A percentile compares a stretch with the other conserved stretches of the same genome.
Evolutionary conservation across 1,139 yeast genomes (phyloP).

Genomic region (Candida labiduridarum): DNA sequence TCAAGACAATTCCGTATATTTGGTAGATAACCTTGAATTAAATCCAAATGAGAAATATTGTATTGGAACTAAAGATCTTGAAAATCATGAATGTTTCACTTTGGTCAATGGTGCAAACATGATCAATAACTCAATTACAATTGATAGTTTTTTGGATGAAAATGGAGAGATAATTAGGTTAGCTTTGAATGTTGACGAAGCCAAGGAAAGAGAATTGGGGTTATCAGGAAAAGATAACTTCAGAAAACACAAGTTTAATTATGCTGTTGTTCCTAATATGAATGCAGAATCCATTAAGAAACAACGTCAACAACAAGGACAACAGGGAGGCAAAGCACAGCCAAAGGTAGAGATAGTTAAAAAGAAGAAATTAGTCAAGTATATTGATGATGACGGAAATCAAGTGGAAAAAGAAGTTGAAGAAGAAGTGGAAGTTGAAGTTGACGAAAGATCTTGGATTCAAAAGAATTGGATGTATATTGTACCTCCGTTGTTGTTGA

Average conservation of each 20-base stretch:
- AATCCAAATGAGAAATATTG: constrained; percentile 23
- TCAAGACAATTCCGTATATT: constrained; percentile 13
- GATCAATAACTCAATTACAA: constrained; percentile 14
- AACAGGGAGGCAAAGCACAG: constrained; percentile 1
- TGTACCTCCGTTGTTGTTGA: constrained; percentile 43
- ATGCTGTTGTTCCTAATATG: constrained; percentile 32
- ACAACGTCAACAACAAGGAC: constrained; percentile 10
- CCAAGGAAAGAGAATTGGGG: not conserved
- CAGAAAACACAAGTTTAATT: constrained; percentile 9
- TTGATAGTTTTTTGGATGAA: constrained; percentile 19
- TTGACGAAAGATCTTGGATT: constrained; percentile 48
- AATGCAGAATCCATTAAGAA: constrained; percentile 22
- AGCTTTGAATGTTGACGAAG: constrained; percentile 16
- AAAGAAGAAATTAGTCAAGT: constrained; percentile 15
- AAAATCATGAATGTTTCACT: constrained; percentile 35
- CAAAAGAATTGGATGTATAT: constrained; percentile 59
- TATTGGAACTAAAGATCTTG: constrained; percentile 32
- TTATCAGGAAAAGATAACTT: constrained; percentile 9
- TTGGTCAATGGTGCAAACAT: constrained; percentile 16
- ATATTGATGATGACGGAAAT: constrained; percentile 27
- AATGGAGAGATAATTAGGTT: constrained; percentile 18
- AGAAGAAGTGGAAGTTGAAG: constrained; percentile 25
- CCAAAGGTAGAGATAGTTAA: constrained; percentile 12
- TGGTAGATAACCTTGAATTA: constrained; percentile 7
- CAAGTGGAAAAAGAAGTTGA: constrained; percentile 27